A percentile compares a stretch with the other conserved stretches of the same genome.
These are phyloP conservation scores for Plasmopara viticola DNA, from an alignment of 352 stramenopile species.

Conservation along the genomic window DNA sequence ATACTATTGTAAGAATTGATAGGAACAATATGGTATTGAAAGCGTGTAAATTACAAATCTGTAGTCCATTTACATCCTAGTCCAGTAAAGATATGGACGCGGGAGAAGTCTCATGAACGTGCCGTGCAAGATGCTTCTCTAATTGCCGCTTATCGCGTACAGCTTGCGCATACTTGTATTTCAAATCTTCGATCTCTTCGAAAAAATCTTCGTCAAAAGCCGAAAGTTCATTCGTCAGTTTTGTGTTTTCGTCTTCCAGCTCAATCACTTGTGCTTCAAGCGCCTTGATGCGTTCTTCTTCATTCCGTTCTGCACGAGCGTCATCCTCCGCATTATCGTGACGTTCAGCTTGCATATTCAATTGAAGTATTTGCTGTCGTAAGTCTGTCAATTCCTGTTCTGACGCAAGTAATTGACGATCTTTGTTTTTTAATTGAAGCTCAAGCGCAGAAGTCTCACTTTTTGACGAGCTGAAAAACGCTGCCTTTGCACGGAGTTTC, in stretches of 20 bases:
- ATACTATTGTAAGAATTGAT: too few species aligned
- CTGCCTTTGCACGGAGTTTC: slow-evolving; percentile 41
- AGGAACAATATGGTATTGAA: too few species aligned
- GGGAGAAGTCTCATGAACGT: too few species aligned
- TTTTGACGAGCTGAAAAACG: slow-evolving; percentile 16
- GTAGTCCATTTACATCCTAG: too few species aligned
- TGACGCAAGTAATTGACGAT: slow-evolving; percentile 12
- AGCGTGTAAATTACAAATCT: too few species aligned
- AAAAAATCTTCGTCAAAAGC: slow-evolving; percentile 94
- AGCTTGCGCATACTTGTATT: slow-evolving; percentile 90
- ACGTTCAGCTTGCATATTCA: slow-evolving; percentile 18
- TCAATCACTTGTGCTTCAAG: slow-evolving; percentile 33
- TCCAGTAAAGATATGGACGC: too few species aligned
- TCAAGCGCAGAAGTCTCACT: slow-evolving; percentile 10
- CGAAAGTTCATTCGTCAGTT: slow-evolving; percentile 70
- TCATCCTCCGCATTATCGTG: slow-evolving; percentile 5
- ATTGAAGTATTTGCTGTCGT: slow-evolving; percentile 17
- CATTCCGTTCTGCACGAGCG: slow-evolving; percentile 3
- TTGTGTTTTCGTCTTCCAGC: slow-evolving; percentile 68
- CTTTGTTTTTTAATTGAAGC: slow-evolving; percentile 23
- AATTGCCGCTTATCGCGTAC: slow-evolving; percentile 70
- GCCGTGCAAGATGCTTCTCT: slow-evolving; percentile 27
- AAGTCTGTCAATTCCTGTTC: slow-evolving; percentile 17
- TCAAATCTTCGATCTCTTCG: slow-evolving; percentile 94
- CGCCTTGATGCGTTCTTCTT: slow-evolving; percentile 24